These are phyloP conservation scores for Phytophthora aleatoria DNA, from an alignment of 352 stramenopile genomes.

Conservation along the genomic window DNA sequence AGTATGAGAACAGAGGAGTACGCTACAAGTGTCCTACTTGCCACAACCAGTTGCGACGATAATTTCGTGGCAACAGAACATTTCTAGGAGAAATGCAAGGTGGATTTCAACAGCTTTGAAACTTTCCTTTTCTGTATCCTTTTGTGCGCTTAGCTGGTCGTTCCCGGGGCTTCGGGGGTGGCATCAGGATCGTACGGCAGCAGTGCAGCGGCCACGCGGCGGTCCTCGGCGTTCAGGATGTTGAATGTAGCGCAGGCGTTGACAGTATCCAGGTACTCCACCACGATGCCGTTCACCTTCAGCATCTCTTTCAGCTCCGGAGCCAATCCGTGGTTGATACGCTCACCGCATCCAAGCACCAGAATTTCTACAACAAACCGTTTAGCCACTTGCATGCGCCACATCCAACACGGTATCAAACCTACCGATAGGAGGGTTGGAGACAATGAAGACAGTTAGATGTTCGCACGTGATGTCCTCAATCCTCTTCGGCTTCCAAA, in stretches of 20 bases:
- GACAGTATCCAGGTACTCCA: constrained; percentile 85
- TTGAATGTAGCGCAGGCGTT: constrained; percentile 92
- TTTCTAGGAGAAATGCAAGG: not conserved
- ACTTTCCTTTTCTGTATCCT: not conserved
- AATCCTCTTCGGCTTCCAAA: constrained; percentile 80
- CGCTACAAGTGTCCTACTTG: constrained; percentile 66
- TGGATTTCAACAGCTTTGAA: constrained; percentile 7
- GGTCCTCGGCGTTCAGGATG: constrained; percentile 91
- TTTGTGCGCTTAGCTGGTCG: constrained; percentile 12
- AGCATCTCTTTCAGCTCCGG: constrained; percentile 74
- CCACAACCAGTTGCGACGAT: constrained; percentile 46
- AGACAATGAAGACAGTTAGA: constrained; percentile 74
- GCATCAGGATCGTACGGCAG: constrained; percentile 67
- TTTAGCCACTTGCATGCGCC: not conserved
- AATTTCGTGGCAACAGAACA: constrained; percentile 7
- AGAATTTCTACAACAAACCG: constrained; percentile 61
- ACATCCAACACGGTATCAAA: not conserved
- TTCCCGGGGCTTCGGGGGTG: constrained; percentile 5
- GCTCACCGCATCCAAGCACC: constrained; percentile 74
- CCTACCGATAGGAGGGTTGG: constrained; percentile 74
- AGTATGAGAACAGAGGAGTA: constrained; percentile 64
- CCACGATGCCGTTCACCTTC: constrained; percentile 84
- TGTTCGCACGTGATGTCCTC: constrained; percentile 85
- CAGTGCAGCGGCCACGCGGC: constrained; percentile 79
- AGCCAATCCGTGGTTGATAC: constrained; percentile 64